Base-by-base conservation (phyloP, 1,284 basidiomycete species). In the Exsudoporus floridanus region DNA sequence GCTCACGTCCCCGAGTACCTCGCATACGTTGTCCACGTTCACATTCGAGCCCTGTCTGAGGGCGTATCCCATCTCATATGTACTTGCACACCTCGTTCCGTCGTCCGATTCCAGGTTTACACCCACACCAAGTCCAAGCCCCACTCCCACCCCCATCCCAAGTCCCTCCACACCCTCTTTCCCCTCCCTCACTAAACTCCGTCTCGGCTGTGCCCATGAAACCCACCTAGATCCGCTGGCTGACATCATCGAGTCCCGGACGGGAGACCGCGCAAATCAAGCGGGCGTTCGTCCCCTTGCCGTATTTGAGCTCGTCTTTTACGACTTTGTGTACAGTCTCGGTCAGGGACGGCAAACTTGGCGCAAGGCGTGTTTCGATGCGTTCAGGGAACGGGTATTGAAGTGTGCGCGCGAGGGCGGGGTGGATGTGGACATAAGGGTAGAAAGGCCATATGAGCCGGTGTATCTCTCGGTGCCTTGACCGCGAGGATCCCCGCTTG, bases 371-470 rank as follows among this genome's bases (percentile, higher is more conserved):
- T 56, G 55, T 18, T 64, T 65, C 7, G 55, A 56, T 13, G 52
- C 45, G 9, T 66, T 68, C 42, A 48, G 43, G 36, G 53, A 55
- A 18, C 61, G 60, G 12, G 56, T 68, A 30, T 40, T 64, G 42
- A 43, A 25, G 18, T 68, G 55, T 31, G 65, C 63, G 3, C 64
- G 45, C 13, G 60, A 64, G 28, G 55, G 53, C n/a, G 54, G 59
- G 14, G 53, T 68, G 37, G 53, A 66, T 5, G 60, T 65, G 19
- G 60, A 65, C 4, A 65, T 65, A 6, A 34, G 41, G 27, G 57
- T 66, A 7, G 62, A 68, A 36, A 43, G 64, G 46, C 64, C 64
- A 23, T 65, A 65, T 7, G 64, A 68, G 13, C 65, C 63, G 1
- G 55, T 34, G 31, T 68, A 65, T 52, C 27, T 68, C 10, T 21